Evolutionary conservation across 768 basidiomycete species (phyloP), one percentile per base, ranked within the genome.

Genomic region (Suillus subluteus): DNA sequence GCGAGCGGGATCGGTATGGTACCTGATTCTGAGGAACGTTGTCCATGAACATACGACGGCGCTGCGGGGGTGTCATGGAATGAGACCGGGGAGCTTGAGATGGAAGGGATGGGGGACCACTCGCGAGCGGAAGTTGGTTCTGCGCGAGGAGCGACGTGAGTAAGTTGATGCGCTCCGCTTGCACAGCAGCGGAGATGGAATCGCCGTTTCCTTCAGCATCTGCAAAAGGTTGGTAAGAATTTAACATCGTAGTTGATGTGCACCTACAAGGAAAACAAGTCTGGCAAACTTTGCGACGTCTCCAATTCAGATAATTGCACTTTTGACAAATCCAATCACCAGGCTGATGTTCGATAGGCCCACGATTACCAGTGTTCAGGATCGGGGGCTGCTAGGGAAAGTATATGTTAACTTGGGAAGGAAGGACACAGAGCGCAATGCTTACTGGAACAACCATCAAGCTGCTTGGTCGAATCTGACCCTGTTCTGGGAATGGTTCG

Each of bases 121-220:
- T 58, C 48, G 72, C 65, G 9, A 72, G 71, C 63, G 76, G 72
- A 32, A 75, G 67, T 68, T 87, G 84, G 21, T 84, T 84, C 72
- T 88, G 87, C 2, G 87, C 79, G 62, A 94, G 86, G 52, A 93
- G 89, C 62, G 89, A 87, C 2, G 91, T 91, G 61, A 95, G 83
- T 23, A 94, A 82, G 32, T 90, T 88, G 69, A 95, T 93, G 63
- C 93, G 88, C 73, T 94, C 93, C 18, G 91, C 88, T 76, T 95
- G 93, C 52, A 94, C 92, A 30, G 91, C 90, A 44, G 89, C 85
- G 55, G 92, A 93, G 72, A 94, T 92, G 4, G 91, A 94, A 75
- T 95, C 93, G 4, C 92, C 91, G 71, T 95, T 94, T 2, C 93
- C 93, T 73, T 95, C 93, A 15, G 93, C 93, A 69, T 94, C 92